These are phyloP conservation scores for Lenwebbia sp. DNA, from an alignment of 345 rosid species.

Conservation along the genomic window DNA sequence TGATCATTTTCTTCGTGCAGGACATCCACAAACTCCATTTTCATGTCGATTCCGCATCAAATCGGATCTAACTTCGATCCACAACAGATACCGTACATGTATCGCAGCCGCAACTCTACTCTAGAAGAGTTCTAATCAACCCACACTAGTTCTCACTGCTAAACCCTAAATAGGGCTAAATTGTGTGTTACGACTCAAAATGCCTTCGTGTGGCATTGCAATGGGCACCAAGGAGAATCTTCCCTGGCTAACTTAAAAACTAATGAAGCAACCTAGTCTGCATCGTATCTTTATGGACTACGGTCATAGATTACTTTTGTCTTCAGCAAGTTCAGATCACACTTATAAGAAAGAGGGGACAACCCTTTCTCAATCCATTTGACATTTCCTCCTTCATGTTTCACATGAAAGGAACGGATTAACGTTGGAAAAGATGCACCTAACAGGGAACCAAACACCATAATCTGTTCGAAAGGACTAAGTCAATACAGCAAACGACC, in stretches of 20 bases:
- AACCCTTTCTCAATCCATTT: not conserved
- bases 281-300: not conserved
- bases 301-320: not conserved
- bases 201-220: not conserved
- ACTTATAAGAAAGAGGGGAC: not conserved
- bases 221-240: not conserved
- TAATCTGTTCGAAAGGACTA: not conserved
- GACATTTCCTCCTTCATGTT: not conserved
- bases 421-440: not conserved
- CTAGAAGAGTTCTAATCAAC: not conserved
- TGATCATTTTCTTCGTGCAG: not conserved
- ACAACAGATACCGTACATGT: not conserved
- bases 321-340: not conserved
- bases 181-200: not conserved
- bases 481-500: not conserved
- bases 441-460: not conserved
- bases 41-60: not conserved
- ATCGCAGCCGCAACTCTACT: not conserved
- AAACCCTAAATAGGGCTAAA: not conserved
- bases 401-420: not conserved
- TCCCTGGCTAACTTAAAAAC: not conserved
- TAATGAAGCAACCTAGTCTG: not conserved
- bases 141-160: not conserved
- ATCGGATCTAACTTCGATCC: not conserved
- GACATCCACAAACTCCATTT: not conserved